phyloP scores from a whole-genome alignment of 306 rosid genomes.

The Sphenostylis stenocarpa region DNA sequence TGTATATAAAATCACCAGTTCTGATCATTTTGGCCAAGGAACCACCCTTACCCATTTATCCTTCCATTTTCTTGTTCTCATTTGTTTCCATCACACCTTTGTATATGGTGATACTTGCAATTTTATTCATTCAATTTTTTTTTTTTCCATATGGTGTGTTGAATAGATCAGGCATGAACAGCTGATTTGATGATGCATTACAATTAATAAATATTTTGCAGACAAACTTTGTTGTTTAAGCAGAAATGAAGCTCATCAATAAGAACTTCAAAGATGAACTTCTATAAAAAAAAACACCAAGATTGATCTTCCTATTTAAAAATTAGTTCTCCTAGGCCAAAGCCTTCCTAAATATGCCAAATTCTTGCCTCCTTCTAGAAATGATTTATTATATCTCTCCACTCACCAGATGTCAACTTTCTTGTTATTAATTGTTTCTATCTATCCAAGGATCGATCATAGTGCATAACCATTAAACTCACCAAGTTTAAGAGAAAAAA shows the following conservation, averaged over 20 bases:
- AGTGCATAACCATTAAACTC: no score
- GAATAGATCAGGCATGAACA: background rate
- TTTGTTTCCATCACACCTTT: background rate
- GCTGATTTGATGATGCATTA: background rate
- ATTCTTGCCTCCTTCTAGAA: no score
- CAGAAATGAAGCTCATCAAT: no score
- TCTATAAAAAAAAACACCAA: no score
- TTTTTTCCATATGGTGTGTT: background rate
- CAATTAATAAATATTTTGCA: background rate
- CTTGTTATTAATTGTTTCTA: no score
- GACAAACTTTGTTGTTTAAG: background rate
- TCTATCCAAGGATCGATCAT: no score
- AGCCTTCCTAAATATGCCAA: no score
- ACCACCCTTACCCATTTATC: constrained; percentile 16
- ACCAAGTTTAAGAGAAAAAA: no score
- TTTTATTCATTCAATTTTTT: background rate
- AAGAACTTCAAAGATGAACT: background rate
- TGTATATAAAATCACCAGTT: constrained; percentile 64
- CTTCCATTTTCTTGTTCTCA: background rate
- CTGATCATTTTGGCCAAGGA: constrained; percentile 45
- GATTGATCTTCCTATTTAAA: no score
- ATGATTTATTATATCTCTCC: no score
- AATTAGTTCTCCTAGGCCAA: no score
- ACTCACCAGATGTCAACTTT: no score
- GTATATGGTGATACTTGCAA: constrained; percentile 17